These are phyloP conservation scores for Blastobotrys persicus DNA, from an alignment of 1,139 yeast species.

Conservation along the genomic window DNA sequence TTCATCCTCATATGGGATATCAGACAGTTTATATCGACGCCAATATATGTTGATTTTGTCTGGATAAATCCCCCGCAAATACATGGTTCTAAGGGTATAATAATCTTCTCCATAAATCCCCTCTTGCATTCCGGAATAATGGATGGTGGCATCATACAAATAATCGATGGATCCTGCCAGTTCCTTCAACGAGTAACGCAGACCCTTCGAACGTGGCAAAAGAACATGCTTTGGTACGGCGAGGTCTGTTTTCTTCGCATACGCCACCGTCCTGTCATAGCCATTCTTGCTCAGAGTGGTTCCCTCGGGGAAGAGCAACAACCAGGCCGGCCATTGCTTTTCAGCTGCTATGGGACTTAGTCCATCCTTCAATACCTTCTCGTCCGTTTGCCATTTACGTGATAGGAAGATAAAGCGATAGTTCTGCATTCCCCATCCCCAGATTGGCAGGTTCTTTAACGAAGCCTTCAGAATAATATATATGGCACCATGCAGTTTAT, in stretches of 20 bases:
- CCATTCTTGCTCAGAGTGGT: constrained; percentile 78
- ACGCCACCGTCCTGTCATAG: constrained; percentile 53
- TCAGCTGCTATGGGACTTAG: constrained; percentile 50
- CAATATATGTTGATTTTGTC: constrained; percentile 60
- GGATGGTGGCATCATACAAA: constrained; percentile 81
- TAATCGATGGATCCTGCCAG: constrained; percentile 60
- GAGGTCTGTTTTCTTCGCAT: constrained; percentile 50
- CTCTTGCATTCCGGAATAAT: constrained; percentile 63
- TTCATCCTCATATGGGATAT: constrained; percentile 60
- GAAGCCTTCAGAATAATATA: constrained; percentile 80
- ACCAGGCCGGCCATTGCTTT: constrained; percentile 42
- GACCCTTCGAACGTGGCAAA: constrained; percentile 79
- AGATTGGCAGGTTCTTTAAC: constrained; percentile 64
- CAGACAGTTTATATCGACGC: constrained; percentile 53
- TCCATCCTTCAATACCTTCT: constrained; percentile 53
- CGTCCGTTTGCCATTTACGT: constrained; percentile 83
- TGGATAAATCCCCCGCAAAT: constrained; percentile 72
- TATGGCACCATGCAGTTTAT: constrained; percentile 59
- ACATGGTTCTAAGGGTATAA: constrained; percentile 63
- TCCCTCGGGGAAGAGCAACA: constrained; percentile 90
- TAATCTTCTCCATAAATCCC: constrained; percentile 75
- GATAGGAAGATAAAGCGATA: constrained; percentile 76
- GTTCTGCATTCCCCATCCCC: constrained; percentile 85
- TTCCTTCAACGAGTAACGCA: constrained; percentile 61
- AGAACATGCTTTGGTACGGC: constrained; percentile 57